Evolutionary conservation across 2,329 filamentous ascomycete species (phyloP), one percentile per base, ranked within the genome.

Genomic region (Curvularia verruculosa): DNA sequence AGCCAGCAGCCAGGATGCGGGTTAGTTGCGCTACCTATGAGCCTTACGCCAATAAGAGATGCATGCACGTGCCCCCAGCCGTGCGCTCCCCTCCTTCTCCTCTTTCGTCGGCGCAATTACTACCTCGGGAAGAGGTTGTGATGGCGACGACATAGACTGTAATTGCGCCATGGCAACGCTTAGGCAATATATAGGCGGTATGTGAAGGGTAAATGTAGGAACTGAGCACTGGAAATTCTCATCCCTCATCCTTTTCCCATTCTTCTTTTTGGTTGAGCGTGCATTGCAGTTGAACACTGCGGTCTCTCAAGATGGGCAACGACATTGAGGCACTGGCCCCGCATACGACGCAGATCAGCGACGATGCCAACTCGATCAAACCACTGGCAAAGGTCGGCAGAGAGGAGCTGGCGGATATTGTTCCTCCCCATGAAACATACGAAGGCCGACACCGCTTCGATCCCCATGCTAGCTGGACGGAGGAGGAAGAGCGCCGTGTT

Each of bases 381-480:
- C 49, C 57, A 26, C 59, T 60, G 10, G 58, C 63, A n/a, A 62
- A 61, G 29, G 67, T 73, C 19, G 70, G 70, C 41, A 67, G 69
- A 54, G 59, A 63, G 45, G 68, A 72, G 49, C 64, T 73, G 28
- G 68, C 70, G 5, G 61, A 65, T 18, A 68, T 68, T 13, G 52
- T 66, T n/a, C 66, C 58, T 15, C 83, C 83, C 0, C 81, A 84
- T 37, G 78, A 79, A 7, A 73, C 76, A 19, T 69, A 69, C 54
- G 85, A 87, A 68, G 84, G 84, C 21, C 75, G 77, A 8, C 85
- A 87, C 68, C 78, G 84, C 50, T 87, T 81, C 64, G 84, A 87
- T 60, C 84, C 84, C 1, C 66, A 74, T 1, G 83, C 80, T 23
- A 75, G 77, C 53, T 87, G 85, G 85, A 81, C 80, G 0, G 67